phyloP scores from a whole-genome alignment of 495 filamentous ascomycete genomes.

The Thermochaetoides thermophila region DNA sequence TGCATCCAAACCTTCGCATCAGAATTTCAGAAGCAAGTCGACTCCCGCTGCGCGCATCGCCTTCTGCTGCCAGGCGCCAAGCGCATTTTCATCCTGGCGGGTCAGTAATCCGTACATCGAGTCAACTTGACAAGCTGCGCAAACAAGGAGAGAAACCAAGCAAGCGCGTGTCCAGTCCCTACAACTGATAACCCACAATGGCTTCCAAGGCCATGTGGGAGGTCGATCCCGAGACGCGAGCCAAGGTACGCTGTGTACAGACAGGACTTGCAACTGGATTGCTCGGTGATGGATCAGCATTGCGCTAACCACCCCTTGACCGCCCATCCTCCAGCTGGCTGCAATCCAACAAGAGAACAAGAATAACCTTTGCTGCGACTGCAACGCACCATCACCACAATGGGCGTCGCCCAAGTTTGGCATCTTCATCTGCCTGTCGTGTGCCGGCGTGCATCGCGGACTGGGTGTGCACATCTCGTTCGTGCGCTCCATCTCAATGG shows the following conservation, averaged over 20 bases:
- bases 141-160: too few species aligned
- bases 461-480: constrained; percentile 97
- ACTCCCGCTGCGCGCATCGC: too few species aligned
- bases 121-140: too few species aligned
- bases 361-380: constrained; percentile 87
- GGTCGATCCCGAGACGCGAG: constrained; percentile 88
- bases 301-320: neutral
- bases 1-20: too few species aligned
- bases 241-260: constrained; percentile 46
- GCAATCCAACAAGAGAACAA: constrained; percentile 74
- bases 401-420: constrained; percentile 65
- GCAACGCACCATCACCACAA: constrained; percentile 85
- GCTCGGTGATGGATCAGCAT: too few species aligned
- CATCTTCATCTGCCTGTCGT: constrained; percentile 93
- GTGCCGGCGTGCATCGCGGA: constrained; percentile 86
- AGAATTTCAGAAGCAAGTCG: too few species aligned
- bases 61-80: too few species aligned
- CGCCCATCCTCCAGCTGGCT: constrained; percentile 44
- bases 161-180: too few species aligned
- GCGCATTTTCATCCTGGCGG: too few species aligned
- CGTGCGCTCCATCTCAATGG: constrained; percentile 91
- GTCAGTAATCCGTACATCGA: too few species aligned
- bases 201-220: constrained; percentile 70
- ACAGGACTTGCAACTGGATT: neutral
- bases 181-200: too few species aligned